Evolutionary conservation across 768 basidiomycete species (phyloP), one percentile per base, ranked within the genome.

Genomic region (Suillus tomentosus): DNA sequence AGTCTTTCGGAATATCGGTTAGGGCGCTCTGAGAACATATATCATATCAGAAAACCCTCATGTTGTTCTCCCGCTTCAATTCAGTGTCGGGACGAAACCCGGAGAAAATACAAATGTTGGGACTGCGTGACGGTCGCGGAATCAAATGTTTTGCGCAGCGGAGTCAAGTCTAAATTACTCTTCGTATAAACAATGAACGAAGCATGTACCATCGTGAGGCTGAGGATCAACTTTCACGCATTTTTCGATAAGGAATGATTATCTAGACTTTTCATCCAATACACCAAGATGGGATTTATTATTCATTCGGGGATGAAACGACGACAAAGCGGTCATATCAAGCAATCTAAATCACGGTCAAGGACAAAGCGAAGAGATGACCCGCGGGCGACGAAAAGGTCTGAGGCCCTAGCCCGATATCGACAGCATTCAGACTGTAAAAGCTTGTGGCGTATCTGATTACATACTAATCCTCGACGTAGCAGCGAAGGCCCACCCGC

Each of bases 391-490:
- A 34, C 31, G 5, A 10, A 10, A 10, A 14, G 24, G 48, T 7
- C 24, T 51, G 27, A 3, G 19, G 17, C 17, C 15, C 24, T 27
- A 5, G 3, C 24, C 27, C 5, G 9, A 53, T 53, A 31, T 17
- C 15, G 10, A 34, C n/a, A 34, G 10, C 19, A 54, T 34, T 11
- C 31, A 19, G 17, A 19, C 56, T 17, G 2, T 39, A 17, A 57
- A 27, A 15, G 14, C 5, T 9, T 10, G 24, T 58, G 57, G 39
- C 24, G 3, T 11, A 39, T 58, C 24, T 58, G 19, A 58, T 58
- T 58, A 58, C 57, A 17, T 42, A 42, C 27, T 58, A 42, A 42
- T 31, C 51, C 57, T 42, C 57, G 40, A 42, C 17, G 15, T 15
- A 40, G 5, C 39, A 40, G 24, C 56, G 24, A 40, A 57, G 14